Evolutionary conservation across 1,284 basidiomycete species (phyloP).

Genomic region (Leucoagaricus sp.): DNA sequence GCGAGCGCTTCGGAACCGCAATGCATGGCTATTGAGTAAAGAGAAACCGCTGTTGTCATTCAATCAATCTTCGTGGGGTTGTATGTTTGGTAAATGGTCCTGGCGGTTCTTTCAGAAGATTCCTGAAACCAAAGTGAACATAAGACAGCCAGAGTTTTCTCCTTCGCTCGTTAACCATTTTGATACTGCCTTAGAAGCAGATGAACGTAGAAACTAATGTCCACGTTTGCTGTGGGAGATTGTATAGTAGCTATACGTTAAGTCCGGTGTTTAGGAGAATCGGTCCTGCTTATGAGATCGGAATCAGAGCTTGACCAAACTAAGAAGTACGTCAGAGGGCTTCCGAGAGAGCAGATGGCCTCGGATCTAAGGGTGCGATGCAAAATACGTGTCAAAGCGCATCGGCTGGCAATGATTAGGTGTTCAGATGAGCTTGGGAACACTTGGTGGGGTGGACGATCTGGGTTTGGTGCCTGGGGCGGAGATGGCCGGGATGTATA

Average conservation of each 20-base stretch:
- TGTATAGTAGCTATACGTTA: conserved; percentile 1
- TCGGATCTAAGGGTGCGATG: conserved; percentile 3
- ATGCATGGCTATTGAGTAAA: background rate
- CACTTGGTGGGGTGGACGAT: background rate
- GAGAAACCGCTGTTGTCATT: background rate
- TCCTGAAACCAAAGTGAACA: background rate
- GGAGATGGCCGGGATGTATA: conserved; percentile 14
- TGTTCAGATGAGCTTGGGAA: conserved; percentile 2
- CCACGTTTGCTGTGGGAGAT: conserved; percentile 1
- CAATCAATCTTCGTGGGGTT: background rate
- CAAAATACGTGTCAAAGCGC: background rate
- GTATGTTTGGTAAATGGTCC: background rate
- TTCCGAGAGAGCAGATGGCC: background rate
- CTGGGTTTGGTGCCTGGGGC: conserved; percentile 10
- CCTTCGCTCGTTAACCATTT: background rate
- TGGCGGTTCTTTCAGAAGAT: background rate
- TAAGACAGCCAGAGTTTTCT: background rate
- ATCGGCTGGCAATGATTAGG: background rate
- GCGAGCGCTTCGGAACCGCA: conserved; percentile 1
- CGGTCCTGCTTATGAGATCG: conserved; percentile 2
- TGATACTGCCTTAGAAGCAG: background rate
- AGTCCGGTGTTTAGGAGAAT: conserved; percentile 7
- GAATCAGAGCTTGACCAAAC: conserved; percentile 8
- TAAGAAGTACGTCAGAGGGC: background rate
- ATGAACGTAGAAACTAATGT: background rate